Evolutionary conservation across 2,329 filamentous ascomycete species (phyloP).

Genomic region (Herpomyces periplanetae): DNA sequence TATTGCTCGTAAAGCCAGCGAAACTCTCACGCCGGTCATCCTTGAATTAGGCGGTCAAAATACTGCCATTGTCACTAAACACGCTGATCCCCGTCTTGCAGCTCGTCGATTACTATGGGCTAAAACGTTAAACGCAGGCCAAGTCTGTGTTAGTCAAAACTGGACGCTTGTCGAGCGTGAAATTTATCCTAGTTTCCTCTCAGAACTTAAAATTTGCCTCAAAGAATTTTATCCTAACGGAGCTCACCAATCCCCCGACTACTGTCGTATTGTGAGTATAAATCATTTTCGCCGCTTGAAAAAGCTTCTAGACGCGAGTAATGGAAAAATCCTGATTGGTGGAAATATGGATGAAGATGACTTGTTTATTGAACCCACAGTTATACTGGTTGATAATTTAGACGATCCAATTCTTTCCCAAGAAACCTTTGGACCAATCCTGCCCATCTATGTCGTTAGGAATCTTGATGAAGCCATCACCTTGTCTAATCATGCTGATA

Average conservation of each 20-base stretch:
- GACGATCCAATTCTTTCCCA: constrained; percentile 40
- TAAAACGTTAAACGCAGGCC: constrained; percentile 51
- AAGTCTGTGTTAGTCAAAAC: constrained; percentile 74
- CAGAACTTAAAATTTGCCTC: constrained; percentile 26
- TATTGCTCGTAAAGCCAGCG: constrained; percentile 54
- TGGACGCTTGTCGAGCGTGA: constrained; percentile 49
- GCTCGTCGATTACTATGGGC: constrained; percentile 57
- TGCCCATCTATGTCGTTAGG: constrained; percentile 37
- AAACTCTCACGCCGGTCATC: constrained; percentile 47
- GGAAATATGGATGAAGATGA: constrained; percentile 41
- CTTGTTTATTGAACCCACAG: constrained; percentile 59
- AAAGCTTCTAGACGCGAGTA: constrained; percentile 48
- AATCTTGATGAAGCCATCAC: constrained; percentile 50
- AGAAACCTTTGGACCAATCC: constrained; percentile 76
- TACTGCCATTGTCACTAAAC: constrained; percentile 58
- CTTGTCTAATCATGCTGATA: constrained; percentile 37
- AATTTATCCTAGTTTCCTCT: constrained; percentile 27
- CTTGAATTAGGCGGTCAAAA: constrained; percentile 74
- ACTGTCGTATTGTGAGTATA: constrained; percentile 38
- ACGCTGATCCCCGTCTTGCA: constrained; percentile 37
- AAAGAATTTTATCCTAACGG: constrained; percentile 53
- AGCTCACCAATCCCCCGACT: constrained; percentile 34
- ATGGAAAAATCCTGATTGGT: constrained; percentile 52
- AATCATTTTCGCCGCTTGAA: constrained; percentile 45
- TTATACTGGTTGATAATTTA: constrained; percentile 36